Evolutionary conservation across 1,284 basidiomycete genomes (phyloP).

Genomic region (Malassezia cuniculi): DNA sequence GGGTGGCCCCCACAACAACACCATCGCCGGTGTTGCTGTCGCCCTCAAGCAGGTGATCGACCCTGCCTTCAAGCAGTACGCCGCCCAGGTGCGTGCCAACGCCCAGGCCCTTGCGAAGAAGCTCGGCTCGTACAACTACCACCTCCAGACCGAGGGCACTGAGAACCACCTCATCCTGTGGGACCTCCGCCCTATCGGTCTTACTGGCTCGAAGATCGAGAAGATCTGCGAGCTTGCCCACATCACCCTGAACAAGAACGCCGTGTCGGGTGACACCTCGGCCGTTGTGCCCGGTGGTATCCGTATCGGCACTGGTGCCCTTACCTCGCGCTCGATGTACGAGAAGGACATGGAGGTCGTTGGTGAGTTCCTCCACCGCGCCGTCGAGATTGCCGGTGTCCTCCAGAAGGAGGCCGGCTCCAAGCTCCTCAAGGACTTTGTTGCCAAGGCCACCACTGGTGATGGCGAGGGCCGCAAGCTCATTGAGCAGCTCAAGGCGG

Average conservation of each 20-base stretch:
- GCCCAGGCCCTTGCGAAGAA: conserved; percentile 38
- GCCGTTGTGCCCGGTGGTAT: conserved; percentile 95
- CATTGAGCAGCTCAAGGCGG: conserved; percentile 60
- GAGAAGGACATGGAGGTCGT: conserved; percentile 74
- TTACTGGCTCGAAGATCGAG: conserved; percentile 96
- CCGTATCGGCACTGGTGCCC: conserved; percentile 82
- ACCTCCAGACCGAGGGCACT: conserved; percentile 88
- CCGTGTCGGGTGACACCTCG: conserved; percentile 82
- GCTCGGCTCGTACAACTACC: conserved; percentile 50
- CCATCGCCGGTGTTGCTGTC: conserved; percentile 89
- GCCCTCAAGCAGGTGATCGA: conserved; percentile 84
- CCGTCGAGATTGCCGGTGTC: conserved; percentile 37
- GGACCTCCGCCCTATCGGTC: conserved; percentile 86
- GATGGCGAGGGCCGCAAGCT: conserved; percentile 57
- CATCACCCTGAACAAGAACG: conserved; percentile 69
- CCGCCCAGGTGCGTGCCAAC: conserved; percentile 73
- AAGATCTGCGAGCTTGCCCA: conserved; percentile 94
- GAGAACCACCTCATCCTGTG: conserved; percentile 97
- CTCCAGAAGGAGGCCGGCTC: conserved; percentile 81
- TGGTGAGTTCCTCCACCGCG: conserved; percentile 57
- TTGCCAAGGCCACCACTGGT: conserved; percentile 60
- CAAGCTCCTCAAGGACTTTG: conserved; percentile 92
- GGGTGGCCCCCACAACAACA: conserved; percentile 99
- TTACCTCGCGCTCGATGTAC: conserved; percentile 85
- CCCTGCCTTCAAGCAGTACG: conserved; percentile 83